Conservation (phyloP, 2,329 filamentous ascomycete species). For the Fusarium sp. region DNA sequence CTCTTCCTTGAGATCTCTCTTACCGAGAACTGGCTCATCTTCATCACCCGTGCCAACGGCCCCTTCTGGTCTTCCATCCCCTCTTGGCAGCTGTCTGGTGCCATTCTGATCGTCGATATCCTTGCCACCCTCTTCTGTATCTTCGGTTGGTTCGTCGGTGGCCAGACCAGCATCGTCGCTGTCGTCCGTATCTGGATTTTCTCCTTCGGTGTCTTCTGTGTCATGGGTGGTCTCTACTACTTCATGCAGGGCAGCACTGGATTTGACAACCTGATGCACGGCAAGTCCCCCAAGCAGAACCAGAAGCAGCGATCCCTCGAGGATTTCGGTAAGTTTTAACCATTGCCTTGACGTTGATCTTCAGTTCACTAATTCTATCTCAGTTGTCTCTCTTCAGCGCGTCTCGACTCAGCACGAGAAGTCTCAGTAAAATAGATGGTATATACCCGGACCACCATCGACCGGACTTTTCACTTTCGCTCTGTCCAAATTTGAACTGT, state of each 20-base stretch:
- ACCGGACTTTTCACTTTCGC: conserved; percentile 52
- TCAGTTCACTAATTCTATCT: conserved; percentile 59
- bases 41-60: conserved; percentile 93
- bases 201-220: conserved; percentile 88
- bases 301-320: conserved; percentile 86
- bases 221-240: conserved; percentile 79
- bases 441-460: conserved; percentile 52
- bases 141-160: conserved; percentile 82
- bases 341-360: not conserved
- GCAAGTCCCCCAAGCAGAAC: conserved; percentile 83
- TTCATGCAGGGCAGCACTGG: conserved; percentile 81
- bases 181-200: conserved; percentile 92
- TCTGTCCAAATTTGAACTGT: conserved; percentile 54
- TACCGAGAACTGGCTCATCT: conserved; percentile 96
- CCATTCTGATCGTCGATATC: conserved; percentile 84
- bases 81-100: conserved; percentile 83
- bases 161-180: conserved; percentile 79
- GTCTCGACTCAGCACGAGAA: conserved; percentile 94
- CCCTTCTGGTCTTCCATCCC: conserved; percentile 92
- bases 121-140: conserved; percentile 86
- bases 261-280: conserved; percentile 94
- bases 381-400: conserved; percentile 88
- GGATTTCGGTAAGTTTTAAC: conserved; percentile 80
- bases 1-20: conserved; percentile 91
- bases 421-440: conserved; percentile 68